Conservation (phyloP, 2,329 filamentous ascomycete genomes). For the Colletotrichum orbiculare region DNA sequence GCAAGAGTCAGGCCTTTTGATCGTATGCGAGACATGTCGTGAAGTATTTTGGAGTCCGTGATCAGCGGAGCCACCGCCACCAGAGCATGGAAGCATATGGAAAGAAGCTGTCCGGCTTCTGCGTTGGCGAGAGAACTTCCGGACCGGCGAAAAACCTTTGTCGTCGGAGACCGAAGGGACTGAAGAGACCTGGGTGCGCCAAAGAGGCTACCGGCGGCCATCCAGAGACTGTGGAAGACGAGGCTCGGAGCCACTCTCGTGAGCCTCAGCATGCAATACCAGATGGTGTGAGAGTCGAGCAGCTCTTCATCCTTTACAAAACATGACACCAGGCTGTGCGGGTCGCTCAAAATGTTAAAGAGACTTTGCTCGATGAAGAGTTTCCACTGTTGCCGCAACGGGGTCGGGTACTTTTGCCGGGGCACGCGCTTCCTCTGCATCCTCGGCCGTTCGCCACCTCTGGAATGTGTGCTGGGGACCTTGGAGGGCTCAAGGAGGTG, state of each 20-base stretch:
- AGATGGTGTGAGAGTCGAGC: conserved; percentile 70
- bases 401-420: conserved; percentile 41
- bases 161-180: conserved; percentile 50
- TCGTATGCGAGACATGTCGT: conserved; percentile 70
- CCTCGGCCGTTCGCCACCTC: conserved; percentile 35
- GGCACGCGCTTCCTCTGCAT: conserved; percentile 48
- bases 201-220: conserved; percentile 68
- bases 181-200: conserved; percentile 61
- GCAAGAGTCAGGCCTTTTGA: conserved; percentile 64
- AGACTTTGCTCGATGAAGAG: conserved; percentile 72
- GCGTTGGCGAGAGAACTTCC: conserved; percentile 54
- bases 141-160: conserved; percentile 49
- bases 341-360: conserved; percentile 71
- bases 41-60: conserved; percentile 58
- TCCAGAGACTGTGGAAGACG: conserved; percentile 74
- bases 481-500: conserved; percentile 54
- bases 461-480: conserved; percentile 29
- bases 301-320: conserved; percentile 65
- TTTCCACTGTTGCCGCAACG: conserved; percentile 63
- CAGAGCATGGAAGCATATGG: conserved; percentile 72
- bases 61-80: conserved; percentile 67
- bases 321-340: conserved; percentile 64
- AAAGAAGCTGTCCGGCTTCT: conserved; percentile 65
- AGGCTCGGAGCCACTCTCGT: conserved; percentile 66
- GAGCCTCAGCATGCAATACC: conserved; percentile 72